Evolutionary conservation across 345 rosid genomes (phyloP), one percentile per base, ranked within the genome.

Genomic region (Rhizophora mangle): DNA sequence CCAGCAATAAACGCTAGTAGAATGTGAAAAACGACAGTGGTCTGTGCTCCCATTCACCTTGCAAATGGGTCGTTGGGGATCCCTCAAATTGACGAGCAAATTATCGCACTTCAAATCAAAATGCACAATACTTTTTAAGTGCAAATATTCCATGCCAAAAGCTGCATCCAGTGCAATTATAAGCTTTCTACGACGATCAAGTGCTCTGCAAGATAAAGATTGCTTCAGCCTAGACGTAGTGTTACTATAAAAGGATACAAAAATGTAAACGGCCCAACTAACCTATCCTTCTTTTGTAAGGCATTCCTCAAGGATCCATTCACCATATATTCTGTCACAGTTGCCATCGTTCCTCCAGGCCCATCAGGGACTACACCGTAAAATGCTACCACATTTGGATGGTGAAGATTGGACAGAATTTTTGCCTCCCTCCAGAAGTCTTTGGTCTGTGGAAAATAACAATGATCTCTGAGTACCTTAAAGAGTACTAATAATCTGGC

Each of bases 61-160:
- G 83, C 98, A 93, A 68, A 91, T 83, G 27, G 97, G 98, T 64
- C 98, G 82, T 32, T 87, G 96, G n/a, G 94, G 69, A 81, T 93
- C 97, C 79, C 86, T 89, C 75, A 93, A 80, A 78, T 91, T 93
- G 71, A 93, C 94, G 21, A 91, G 90, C 77, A 93, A 78, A 74
- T 93, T 91, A 67, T 93, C 98, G n/a, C 96, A 91, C 80, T 93
- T 93, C 85, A 93, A 84, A 82, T 93, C 98, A 68, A 93, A 93
- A 77, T 93, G 98, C 64, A 93, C 97, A 30, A 91, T 88, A 62
- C 85, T 85, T 73, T 89, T 88, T 78, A 85, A 55, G 83, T 93
- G 97, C 67, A 93, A 74, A 78, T 93, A 93, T 84, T 93, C 98
- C 97, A 93, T 93, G 71, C 98, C 98, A 78, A 89, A 86, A 66